Percentiles rank a stretch among this genome's conserved stretches.
Conservation (phyloP, 306 rosid species). For the Rosa rugosa region DNA sequence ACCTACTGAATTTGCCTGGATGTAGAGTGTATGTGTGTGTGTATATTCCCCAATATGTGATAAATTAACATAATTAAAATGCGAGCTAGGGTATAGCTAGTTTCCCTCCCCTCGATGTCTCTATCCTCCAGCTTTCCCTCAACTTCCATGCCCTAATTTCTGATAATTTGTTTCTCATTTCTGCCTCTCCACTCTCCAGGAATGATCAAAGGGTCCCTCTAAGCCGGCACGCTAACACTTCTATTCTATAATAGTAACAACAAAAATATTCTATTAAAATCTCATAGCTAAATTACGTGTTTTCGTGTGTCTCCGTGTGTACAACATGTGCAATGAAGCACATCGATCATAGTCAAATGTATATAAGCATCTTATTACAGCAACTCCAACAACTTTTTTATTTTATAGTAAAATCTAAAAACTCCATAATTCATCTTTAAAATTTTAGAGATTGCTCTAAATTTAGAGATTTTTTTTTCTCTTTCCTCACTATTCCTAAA, state of each 20-base stretch:
- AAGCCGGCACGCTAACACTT: not conserved
- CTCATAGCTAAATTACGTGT: not conserved
- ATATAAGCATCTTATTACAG: not conserved
- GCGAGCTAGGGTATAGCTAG: constrained; percentile 9
- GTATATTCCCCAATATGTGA: not conserved
- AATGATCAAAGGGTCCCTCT: not conserved
- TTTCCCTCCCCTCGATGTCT: constrained; percentile 16
- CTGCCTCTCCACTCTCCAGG: not conserved
- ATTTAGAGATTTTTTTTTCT: too few relatives aligned
- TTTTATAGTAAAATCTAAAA: too few relatives aligned
- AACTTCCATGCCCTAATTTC: not conserved
- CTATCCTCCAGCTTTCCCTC: constrained; percentile 32
- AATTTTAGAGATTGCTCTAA: too few relatives aligned
- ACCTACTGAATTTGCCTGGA: constrained; percentile 15
- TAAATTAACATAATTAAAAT: constrained; percentile 12
- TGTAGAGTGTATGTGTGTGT: not conserved
- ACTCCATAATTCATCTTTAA: too few relatives aligned
- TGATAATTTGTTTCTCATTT: not conserved
- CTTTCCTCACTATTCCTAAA: too few relatives aligned
- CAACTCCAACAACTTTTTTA: too few relatives aligned
- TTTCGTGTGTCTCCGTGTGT: not conserved
- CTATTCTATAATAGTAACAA: not conserved
- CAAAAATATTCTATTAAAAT: not conserved
- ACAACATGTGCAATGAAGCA: not conserved
- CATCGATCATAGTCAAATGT: not conserved